phyloP scores from a whole-genome alignment of 1,284 basidiomycete species.

The Apiotrichum mycotoxinovorans region DNA sequence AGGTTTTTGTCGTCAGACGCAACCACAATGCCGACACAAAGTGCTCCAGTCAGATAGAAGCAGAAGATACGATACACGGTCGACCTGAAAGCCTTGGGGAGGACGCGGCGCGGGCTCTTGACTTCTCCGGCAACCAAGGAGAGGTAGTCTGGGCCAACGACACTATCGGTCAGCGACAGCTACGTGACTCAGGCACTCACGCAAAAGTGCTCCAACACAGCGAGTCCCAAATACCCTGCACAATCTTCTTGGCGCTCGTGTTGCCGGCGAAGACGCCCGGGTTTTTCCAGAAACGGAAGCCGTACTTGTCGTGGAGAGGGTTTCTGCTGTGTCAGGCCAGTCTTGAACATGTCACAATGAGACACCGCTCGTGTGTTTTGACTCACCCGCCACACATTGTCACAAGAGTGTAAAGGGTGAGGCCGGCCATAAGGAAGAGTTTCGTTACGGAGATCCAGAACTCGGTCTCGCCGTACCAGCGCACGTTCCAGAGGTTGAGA shows the following conservation, averaged over 20 bases:
- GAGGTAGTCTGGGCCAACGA: slow-evolving; percentile 32
- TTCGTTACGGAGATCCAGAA: slow-evolving; percentile 38
- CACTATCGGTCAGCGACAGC: slow-evolving; percentile 5
- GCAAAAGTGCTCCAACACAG: slow-evolving; percentile 37
- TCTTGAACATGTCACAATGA: no score
- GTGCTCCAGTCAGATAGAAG: slow-evolving; percentile 36
- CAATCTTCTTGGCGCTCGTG: slow-evolving; percentile 23
- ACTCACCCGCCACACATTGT: slow-evolving; percentile 36
- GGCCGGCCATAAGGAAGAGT: slow-evolving; percentile 34
- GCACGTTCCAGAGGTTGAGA: slow-evolving; percentile 28
- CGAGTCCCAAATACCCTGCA: slow-evolving; percentile 34
- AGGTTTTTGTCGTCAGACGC: slow-evolving; percentile 17
- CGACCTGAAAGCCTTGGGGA: slow-evolving; percentile 38
- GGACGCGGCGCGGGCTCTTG: slow-evolving; percentile 27
- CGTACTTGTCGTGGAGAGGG: slow-evolving; percentile 15
- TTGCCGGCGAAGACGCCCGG: slow-evolving; percentile 32
- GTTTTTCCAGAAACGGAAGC: slow-evolving; percentile 37
- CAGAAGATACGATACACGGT: slow-evolving; percentile 34
- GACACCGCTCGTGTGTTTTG: not conserved
- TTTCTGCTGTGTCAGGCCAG: not conserved
- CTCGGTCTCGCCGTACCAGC: slow-evolving; percentile 31
- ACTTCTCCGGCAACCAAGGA: slow-evolving; percentile 27
- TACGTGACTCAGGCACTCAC: slow-evolving; percentile 11
- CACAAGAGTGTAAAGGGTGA: slow-evolving; percentile 38
- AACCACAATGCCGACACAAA: slow-evolving; percentile 32